Conservation (phyloP, 2,329 filamentous ascomycete genomes). For the Trichoderma hamatum region DNA sequence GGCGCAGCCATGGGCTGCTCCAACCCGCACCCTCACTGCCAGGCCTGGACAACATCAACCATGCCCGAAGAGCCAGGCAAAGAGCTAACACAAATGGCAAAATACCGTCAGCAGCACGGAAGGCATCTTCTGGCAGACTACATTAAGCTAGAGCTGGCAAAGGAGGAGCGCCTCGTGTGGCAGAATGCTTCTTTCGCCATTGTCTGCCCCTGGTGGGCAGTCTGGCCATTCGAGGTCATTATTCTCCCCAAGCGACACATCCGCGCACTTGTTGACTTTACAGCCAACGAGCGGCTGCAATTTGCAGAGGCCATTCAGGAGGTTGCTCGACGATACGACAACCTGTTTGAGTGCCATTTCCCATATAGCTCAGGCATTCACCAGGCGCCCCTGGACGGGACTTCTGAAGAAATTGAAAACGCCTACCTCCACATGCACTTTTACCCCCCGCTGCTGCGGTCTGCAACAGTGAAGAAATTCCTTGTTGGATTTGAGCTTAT, state of each 20-base stretch:
- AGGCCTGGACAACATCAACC: slow-evolving; percentile 92
- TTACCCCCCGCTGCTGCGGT: slow-evolving; percentile 89
- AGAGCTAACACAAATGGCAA: slow-evolving; percentile 76
- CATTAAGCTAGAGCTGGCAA: slow-evolving; percentile 76
- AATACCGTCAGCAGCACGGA: slow-evolving; percentile 75
- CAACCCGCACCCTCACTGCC: slow-evolving; percentile 95
- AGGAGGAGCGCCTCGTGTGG: slow-evolving; percentile 83
- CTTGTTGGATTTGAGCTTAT: slow-evolving; percentile 95
- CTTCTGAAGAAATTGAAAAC: slow-evolving; percentile 78
- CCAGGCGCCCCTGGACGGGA: slow-evolving; percentile 85
- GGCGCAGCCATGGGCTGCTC: slow-evolving; percentile 97
- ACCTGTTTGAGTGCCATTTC: slow-evolving; percentile 94
- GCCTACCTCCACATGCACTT: slow-evolving; percentile 98
- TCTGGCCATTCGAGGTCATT: slow-evolving; percentile 97
- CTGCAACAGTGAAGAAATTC: slow-evolving; percentile 94
- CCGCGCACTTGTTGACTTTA: slow-evolving; percentile 81
- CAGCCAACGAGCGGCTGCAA: slow-evolving; percentile 66
- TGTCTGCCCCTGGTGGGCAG: slow-evolving; percentile 95
- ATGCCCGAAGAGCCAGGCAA: slow-evolving; percentile 85
- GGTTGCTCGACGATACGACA: slow-evolving; percentile 90
- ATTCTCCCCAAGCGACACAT: slow-evolving; percentile 83
- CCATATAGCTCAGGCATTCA: slow-evolving; percentile 97
- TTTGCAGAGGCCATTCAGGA: slow-evolving; percentile 86
- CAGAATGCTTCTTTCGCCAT: slow-evolving; percentile 84
- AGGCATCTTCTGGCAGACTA: slow-evolving; percentile 85